phyloP scores from a whole-genome alignment of 305 asterid genomes.

The Striga hermonthica region DNA sequence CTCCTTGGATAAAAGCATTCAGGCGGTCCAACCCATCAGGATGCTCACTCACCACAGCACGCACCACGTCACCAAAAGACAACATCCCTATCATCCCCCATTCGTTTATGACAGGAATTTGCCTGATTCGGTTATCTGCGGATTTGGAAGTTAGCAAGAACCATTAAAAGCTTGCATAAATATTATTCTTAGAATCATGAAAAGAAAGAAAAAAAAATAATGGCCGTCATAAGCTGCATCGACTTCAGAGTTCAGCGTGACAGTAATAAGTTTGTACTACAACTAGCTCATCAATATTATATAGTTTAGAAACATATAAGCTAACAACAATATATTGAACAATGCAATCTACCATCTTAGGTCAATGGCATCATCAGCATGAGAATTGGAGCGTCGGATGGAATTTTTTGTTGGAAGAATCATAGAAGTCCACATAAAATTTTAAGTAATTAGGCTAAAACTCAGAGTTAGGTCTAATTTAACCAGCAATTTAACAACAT shows the following conservation, averaged over 20 bases:
- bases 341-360: too few relatives aligned
- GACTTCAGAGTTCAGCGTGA: conserved; percentile 89
- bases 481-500: too few relatives aligned
- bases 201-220: conserved; percentile 12
- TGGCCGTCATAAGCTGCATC: conserved; percentile 97
- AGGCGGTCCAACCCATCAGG: conserved; percentile 84
- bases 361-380: too few relatives aligned
- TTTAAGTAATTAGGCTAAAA: too few relatives aligned
- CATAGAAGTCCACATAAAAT: too few relatives aligned
- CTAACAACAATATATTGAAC: too few relatives aligned
- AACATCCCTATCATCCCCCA: conserved; percentile 91
- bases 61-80: conserved; percentile 96
- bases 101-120: conserved; percentile 80
- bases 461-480: too few relatives aligned
- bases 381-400: too few relatives aligned
- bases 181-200: background rate
- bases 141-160: too few relatives aligned
- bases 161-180: background rate
- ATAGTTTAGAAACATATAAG: too few relatives aligned
- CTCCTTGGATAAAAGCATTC: conserved; percentile 90
- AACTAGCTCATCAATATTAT: conserved; percentile 8
- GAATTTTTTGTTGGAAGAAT: too few relatives aligned
- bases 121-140: conserved; percentile 96
- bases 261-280: conserved; percentile 95
- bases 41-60: conserved; percentile 94